Conservation (phyloP, 2,329 filamentous ascomycete genomes). For the Daldinia eschscholtzii region DNA sequence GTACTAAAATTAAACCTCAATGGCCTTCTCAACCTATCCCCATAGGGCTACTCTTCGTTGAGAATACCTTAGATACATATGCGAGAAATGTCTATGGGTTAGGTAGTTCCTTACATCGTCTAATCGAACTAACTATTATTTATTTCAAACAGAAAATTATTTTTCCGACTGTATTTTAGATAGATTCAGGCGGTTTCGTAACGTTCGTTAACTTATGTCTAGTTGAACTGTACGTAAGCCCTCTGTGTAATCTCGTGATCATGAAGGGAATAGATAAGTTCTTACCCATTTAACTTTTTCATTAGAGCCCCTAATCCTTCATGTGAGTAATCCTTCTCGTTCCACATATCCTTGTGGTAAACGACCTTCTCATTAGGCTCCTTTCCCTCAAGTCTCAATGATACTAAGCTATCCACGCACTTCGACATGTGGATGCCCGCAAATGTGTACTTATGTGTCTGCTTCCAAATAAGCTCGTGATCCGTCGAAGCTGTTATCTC, state of each 20-base stretch:
- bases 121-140: too few relatives aligned
- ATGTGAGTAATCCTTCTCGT: slow-evolving; percentile 62
- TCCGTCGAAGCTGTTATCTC: slow-evolving; percentile 56
- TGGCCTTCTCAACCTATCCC: not conserved
- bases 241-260: not conserved
- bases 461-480: slow-evolving; percentile 60
- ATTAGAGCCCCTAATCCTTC: slow-evolving; percentile 60
- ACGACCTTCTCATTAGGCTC: slow-evolving; percentile 54
- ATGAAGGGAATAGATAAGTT: not conserved
- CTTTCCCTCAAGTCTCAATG: slow-evolving; percentile 55
- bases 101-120: too few relatives aligned
- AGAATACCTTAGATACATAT: not conserved
- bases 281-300: slow-evolving; percentile 62
- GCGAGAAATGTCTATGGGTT: too few relatives aligned
- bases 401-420: slow-evolving; percentile 57
- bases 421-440: slow-evolving; percentile 54
- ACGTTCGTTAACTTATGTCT: slow-evolving; percentile 32
- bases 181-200: slow-evolving; percentile 24
- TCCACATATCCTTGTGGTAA: slow-evolving; percentile 65
- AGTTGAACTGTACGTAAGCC: not conserved
- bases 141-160: not conserved
- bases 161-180: not conserved
- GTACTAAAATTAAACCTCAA: slow-evolving; percentile 11
- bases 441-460: slow-evolving; percentile 62
- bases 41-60: slow-evolving; percentile 17